These are phyloP conservation scores for Pochonia chlamydosporia DNA, from an alignment of 2,329 filamentous ascomycete genomes.

Conservation along the genomic window DNA sequence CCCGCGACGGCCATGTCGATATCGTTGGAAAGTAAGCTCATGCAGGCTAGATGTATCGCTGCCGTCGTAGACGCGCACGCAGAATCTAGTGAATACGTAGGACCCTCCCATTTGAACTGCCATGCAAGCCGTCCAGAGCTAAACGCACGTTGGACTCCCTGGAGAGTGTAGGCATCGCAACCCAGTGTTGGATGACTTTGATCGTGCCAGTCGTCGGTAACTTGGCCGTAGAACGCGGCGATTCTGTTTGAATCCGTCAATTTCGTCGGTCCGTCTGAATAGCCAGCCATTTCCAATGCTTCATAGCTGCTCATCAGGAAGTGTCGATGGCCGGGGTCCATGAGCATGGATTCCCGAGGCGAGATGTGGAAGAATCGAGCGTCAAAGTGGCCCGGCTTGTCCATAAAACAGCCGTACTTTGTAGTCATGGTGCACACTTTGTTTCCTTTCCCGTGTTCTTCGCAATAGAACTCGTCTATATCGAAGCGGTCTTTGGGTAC, in stretches of 20 bases:
- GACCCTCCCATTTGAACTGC: conserved; percentile 3
- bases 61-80: conserved; percentile 1
- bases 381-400: conserved; percentile 40
- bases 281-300: conserved; percentile 1
- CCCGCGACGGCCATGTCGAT: neutral
- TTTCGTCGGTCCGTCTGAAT: neutral
- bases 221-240: neutral
- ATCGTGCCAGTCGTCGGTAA: conserved; percentile 2
- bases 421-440: too few relatives aligned
- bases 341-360: conserved; percentile 54
- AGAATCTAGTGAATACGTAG: conserved; percentile 3
- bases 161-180: neutral
- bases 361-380: conserved; percentile 67
- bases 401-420: too few relatives aligned
- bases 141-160: conserved; percentile 5
- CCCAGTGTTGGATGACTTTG: neutral
- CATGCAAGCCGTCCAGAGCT: conserved; percentile 2
- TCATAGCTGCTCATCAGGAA: neutral
- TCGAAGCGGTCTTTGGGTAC: too few relatives aligned
- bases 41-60: neutral
- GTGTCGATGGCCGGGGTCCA: conserved; percentile 40
- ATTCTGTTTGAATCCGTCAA: neutral
- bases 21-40: neutral
- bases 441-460: too few relatives aligned
- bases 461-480: too few relatives aligned